A percentile compares a stretch with the other conserved stretches of the same genome.
Evolutionary conservation across 768 basidiomycete genomes (phyloP).

Genomic region (Lactifluus volemus): DNA sequence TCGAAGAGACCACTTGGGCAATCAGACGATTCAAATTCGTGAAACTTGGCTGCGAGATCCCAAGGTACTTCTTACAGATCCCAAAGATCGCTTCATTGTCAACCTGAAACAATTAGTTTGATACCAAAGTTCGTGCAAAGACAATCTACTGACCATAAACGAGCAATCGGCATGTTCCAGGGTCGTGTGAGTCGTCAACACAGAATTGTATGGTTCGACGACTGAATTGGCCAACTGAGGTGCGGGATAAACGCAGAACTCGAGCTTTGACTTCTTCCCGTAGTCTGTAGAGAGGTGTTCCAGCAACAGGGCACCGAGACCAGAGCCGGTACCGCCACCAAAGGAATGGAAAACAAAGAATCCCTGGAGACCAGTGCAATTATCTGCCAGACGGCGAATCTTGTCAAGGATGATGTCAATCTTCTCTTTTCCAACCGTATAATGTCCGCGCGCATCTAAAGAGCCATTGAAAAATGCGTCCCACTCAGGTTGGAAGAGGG

Average conservation of each 20-base stretch:
- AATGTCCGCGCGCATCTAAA: constrained; percentile 95
- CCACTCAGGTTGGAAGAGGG: neutral
- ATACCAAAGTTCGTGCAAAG: constrained; percentile 73
- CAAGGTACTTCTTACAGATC: constrained; percentile 49
- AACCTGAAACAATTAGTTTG: constrained; percentile 20
- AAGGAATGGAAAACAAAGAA: constrained; percentile 99
- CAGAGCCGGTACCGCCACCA: constrained; percentile 98
- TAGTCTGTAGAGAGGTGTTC: constrained; percentile 97
- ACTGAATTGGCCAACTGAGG: constrained; percentile 91
- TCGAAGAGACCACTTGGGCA: constrained; percentile 48
- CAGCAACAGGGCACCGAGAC: constrained; percentile 94
- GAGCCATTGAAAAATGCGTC: neutral
- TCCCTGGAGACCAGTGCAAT: constrained; percentile 96
- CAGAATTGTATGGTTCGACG: constrained; percentile 98
- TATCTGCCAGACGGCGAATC: constrained; percentile 92
- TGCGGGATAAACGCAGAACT: constrained; percentile 96
- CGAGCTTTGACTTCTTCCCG: constrained; percentile 39
- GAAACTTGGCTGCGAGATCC: constrained; percentile 48
- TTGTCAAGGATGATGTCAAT: constrained; percentile 97
- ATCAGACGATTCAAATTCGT: constrained; percentile 59
- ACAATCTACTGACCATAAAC: constrained; percentile 36
- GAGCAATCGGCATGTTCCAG: constrained; percentile 88
- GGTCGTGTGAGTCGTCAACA: constrained; percentile 96
- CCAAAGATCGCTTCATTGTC: constrained; percentile 66
- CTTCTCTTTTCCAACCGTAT: constrained; percentile 97